phyloP scores from a whole-genome alignment of 177 flowering plant genomes.

The Vitis hybrid region DNA sequence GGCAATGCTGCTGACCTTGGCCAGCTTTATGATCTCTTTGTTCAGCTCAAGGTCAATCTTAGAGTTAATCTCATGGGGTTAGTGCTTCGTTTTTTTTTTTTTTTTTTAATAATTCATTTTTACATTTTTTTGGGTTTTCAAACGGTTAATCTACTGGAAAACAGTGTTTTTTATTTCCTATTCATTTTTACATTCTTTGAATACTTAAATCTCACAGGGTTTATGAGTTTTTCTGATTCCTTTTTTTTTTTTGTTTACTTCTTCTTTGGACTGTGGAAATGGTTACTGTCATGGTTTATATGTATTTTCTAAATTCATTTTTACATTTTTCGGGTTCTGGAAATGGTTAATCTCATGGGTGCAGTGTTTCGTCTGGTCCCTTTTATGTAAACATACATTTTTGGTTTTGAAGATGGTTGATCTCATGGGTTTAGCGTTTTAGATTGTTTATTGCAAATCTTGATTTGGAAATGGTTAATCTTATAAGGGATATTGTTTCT shows the following conservation, averaged over 20 bases:
- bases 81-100: constrained; percentile 21
- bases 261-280: neutral
- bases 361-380: too few species aligned
- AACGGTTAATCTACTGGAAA: neutral
- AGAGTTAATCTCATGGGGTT: constrained; percentile 94
- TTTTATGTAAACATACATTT: neutral
- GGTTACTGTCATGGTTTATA: too few species aligned
- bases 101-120: neutral
- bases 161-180: neutral
- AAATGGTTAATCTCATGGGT: too few species aligned
- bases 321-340: too few species aligned
- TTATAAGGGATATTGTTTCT: neutral
- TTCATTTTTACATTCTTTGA: neutral
- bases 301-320: too few species aligned
- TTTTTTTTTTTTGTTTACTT: neutral
- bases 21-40: constrained; percentile 91
- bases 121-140: neutral
- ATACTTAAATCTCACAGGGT: neutral
- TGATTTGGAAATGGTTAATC: neutral
- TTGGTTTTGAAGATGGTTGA: neutral
- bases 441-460: neutral
- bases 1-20: constrained; percentile 99
- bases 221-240: neutral
- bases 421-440: neutral
- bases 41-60: constrained; percentile 92